Evolutionary conservation across 2,329 filamentous ascomycete genomes (phyloP).

Genomic region (Fusarium avenaceum): DNA sequence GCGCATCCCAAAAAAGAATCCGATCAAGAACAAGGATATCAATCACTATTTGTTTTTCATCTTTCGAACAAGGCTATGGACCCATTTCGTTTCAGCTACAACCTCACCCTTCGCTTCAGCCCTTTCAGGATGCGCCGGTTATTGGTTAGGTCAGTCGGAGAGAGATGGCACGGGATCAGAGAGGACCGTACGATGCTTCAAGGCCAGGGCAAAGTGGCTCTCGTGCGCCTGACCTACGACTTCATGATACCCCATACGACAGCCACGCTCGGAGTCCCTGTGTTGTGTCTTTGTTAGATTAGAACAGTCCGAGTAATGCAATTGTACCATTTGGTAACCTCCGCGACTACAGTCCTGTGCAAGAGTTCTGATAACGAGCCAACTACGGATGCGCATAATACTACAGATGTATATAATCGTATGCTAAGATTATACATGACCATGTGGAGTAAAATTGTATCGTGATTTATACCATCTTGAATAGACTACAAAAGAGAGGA

Average conservation of each 20-base stretch:
- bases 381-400: too few species aligned
- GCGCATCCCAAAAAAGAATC: slow-evolving; percentile 46
- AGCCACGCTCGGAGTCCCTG: slow-evolving; percentile 47
- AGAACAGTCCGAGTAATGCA: slow-evolving; percentile 45
- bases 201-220: slow-evolving; percentile 38
- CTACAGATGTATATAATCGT: too few species aligned
- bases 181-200: slow-evolving; percentile 45
- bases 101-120: slow-evolving; percentile 2
- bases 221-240: slow-evolving; percentile 44
- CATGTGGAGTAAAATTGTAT: too few species aligned
- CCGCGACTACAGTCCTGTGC: too few species aligned
- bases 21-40: slow-evolving; percentile 47
- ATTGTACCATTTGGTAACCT: slow-evolving; percentile 15
- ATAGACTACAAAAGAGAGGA: too few species aligned
- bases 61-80: slow-evolving; percentile 12
- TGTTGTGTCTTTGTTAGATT: slow-evolving; percentile 42
- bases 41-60: slow-evolving; percentile 41
- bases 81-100: slow-evolving; percentile 21
- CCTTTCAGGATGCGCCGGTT: slow-evolving; percentile 18
- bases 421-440: too few species aligned
- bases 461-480: too few species aligned
- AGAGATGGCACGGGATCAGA: slow-evolving; percentile 44
- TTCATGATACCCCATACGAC: slow-evolving; percentile 49
- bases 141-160: slow-evolving; percentile 23
- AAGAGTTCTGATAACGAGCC: too few species aligned